Evolutionary conservation across 2,329 filamentous ascomycete species (phyloP).

Genomic region (Xylaria polymorpha): DNA sequence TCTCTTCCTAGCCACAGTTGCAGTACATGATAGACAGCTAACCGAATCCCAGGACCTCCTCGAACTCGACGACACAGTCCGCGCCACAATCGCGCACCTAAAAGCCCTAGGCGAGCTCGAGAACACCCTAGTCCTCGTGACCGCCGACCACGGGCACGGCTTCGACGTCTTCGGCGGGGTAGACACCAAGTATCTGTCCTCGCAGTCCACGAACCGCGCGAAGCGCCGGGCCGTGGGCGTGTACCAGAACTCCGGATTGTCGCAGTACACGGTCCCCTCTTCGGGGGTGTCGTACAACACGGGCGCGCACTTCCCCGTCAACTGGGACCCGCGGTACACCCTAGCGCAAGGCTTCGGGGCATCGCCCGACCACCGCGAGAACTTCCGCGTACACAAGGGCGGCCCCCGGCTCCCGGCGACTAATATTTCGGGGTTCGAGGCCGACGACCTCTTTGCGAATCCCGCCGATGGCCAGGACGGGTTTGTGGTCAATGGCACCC

Average conservation of each 20-base stretch:
- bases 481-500: constrained; percentile 79
- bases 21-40: not conserved
- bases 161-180: constrained; percentile 88
- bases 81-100: constrained; percentile 78
- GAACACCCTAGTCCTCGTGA: constrained; percentile 82
- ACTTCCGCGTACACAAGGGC: constrained; percentile 76
- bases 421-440: constrained; percentile 61
- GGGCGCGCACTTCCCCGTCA: constrained; percentile 80
- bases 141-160: constrained; percentile 89
- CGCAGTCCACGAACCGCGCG: constrained; percentile 64
- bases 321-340: constrained; percentile 87
- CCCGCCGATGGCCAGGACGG: constrained; percentile 73
- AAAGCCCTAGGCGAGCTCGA: constrained; percentile 73
- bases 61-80: constrained; percentile 85
- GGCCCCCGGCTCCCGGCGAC: constrained; percentile 69
- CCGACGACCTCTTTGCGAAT: constrained; percentile 73
- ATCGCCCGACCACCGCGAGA: constrained; percentile 79
- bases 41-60: constrained; percentile 69
- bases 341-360: constrained; percentile 79
- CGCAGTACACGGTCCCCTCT: constrained; percentile 74
- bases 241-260: constrained; percentile 79
- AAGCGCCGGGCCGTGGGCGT: constrained; percentile 81
- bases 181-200: constrained; percentile 80
- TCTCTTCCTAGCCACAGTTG: not conserved
- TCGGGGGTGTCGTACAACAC: constrained; percentile 75